Evolutionary conservation across 1,284 basidiomycete genomes (phyloP), one percentile per base, ranked within the genome.

Genomic region (Meira miltonrushii): DNA sequence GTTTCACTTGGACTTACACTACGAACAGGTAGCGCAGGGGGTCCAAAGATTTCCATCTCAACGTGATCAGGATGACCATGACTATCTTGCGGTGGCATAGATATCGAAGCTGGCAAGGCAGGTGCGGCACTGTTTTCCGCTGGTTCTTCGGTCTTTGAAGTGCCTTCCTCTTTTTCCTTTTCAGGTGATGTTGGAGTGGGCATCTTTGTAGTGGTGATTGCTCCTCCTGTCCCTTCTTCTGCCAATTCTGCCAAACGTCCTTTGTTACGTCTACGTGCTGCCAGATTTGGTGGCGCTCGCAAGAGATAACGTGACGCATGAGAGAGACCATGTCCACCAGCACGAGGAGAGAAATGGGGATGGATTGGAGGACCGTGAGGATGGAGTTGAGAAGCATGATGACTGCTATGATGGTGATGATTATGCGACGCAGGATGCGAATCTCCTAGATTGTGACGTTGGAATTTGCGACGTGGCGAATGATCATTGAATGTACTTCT

Each of bases 191-290:
- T 6, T 5, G 46, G 46, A n/a, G 5, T 48, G 12, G 21, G 13
- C 12, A 23, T 48, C 21, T 13, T 25, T 3, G 17, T 48, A 23
- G 25, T 48, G 2, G 46, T n/a, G 5, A 21, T 23, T 2, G n/a
- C 21, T 2, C 17, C 46, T 43, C n/a, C 41, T 21, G 6, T 10
- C 23, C 46, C 46, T 25, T 74, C 69, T 25, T 69, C 72, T 23
- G 72, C 61, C 28, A 76, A 59, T 57, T 76, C 73, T 25, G 65
- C 60, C 43, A 76, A 65, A 28, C 74, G 69, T 1, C 74, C 72
- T 54, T 74, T 75, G 33, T 61, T 62, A 56, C 58, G 52, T n/a
- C 57, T 12, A 17, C 58, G 15, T 9, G 58, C 58, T 7, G 50
- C 58, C 7, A 59, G 33, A 28, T 54, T 52, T 13, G 58, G 41